These are phyloP conservation scores for Sporothrix inflata DNA, from an alignment of 2,329 filamentous ascomycete species.

Conservation along the genomic window DNA sequence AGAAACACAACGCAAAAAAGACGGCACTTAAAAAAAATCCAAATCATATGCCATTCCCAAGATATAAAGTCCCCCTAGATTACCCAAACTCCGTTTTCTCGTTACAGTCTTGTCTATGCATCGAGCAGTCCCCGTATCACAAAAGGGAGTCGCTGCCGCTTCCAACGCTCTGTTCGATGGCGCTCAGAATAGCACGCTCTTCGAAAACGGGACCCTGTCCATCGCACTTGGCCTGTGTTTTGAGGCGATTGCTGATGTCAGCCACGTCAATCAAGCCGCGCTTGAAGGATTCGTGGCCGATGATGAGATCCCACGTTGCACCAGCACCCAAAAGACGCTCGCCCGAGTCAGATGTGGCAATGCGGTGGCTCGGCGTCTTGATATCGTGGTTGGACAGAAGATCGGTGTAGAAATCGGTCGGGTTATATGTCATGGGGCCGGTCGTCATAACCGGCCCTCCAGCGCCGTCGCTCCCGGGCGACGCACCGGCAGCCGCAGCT, in stretches of 20 bases:
- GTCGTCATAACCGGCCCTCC: conserved; percentile 56
- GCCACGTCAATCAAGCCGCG: conserved; percentile 79
- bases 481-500: conserved; percentile 40
- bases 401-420: conserved; percentile 71
- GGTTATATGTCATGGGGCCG: conserved; percentile 71
- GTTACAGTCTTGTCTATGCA: background rate
- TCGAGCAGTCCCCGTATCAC: conserved; percentile 35
- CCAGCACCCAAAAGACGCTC: conserved; percentile 73
- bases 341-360: conserved; percentile 66
- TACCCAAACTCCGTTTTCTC: conserved; percentile 25
- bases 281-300: conserved; percentile 75
- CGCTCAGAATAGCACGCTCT: conserved; percentile 70
- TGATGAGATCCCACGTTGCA: conserved; percentile 88
- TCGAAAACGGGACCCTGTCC: conserved; percentile 87
- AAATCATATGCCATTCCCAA: conserved; percentile 13
- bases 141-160: conserved; percentile 76
- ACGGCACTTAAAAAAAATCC: background rate
- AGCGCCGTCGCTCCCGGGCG: conserved; percentile 49
- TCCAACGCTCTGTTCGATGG: conserved; percentile 78
- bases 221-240: conserved; percentile 76
- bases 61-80: background rate
- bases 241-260: conserved; percentile 78
- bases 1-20: too few relatives aligned
- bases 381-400: conserved; percentile 64
- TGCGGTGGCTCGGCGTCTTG: conserved; percentile 68